These are phyloP conservation scores for Biscutella laevigata DNA, from an alignment of 441 rosid species.

Conservation along the genomic window DNA sequence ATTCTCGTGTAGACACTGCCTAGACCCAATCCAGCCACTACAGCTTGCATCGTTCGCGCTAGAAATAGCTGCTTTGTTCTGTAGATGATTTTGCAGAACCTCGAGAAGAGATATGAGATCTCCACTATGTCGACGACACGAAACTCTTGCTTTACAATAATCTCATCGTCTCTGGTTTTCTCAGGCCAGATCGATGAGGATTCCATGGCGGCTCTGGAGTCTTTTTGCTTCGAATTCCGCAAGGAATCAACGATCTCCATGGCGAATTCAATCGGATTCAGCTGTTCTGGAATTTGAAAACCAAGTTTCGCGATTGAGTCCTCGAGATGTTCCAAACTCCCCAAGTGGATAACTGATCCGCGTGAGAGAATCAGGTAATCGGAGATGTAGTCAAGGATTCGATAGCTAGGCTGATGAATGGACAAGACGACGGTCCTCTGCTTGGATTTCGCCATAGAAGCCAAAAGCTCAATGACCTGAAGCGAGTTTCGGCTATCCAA, in stretches of 20 bases:
- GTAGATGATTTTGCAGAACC: constrained; percentile 59
- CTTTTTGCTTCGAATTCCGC: constrained; percentile 20
- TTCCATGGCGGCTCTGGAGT: background rate
- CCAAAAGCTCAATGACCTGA: constrained; percentile 53
- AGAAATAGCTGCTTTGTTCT: constrained; percentile 55
- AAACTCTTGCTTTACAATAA: constrained; percentile 8
- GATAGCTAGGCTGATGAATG: constrained; percentile 59
- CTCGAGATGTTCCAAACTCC: constrained; percentile 41
- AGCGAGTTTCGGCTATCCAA: constrained; percentile 57
- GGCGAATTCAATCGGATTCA: constrained; percentile 52
- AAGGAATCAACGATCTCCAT: constrained; percentile 49
- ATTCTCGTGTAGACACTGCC: constrained; percentile 52
- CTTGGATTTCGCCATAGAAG: constrained; percentile 46
- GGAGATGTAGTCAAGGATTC: constrained; percentile 52
- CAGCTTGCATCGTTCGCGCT: constrained; percentile 83
- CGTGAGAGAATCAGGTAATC: constrained; percentile 43
- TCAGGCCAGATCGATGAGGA: constrained; percentile 26
- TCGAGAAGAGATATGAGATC: constrained; percentile 45
- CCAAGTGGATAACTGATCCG: constrained; percentile 43
- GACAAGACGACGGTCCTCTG: constrained; percentile 44
- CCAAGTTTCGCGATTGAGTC: constrained; percentile 40
- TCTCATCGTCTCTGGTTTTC: constrained; percentile 1
- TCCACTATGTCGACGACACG: constrained; percentile 33
- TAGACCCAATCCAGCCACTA: constrained; percentile 56
- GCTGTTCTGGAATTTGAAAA: constrained; percentile 42